These are phyloP conservation scores for Yamadazyma kitorensis DNA, from an alignment of 805 yeast genomes.

Conservation along the genomic window DNA sequence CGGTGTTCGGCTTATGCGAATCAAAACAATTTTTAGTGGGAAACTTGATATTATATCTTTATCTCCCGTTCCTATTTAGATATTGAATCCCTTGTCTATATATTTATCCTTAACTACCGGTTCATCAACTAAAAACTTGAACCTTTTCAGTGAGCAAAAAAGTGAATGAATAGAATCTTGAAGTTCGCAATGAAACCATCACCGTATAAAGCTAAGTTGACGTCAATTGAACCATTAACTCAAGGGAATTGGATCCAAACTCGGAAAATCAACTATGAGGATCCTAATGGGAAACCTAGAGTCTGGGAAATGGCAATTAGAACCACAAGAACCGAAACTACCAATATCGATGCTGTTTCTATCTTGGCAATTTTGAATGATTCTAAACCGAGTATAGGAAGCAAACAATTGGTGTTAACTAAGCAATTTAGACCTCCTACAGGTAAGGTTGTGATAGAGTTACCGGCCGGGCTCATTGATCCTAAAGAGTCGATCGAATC, in stretches of 20 bases:
- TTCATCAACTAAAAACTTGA: no score
- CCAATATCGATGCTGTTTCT: constrained; percentile 86
- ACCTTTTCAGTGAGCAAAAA: no score
- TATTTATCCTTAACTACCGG: no score
- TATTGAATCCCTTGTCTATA: no score
- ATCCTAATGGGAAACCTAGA: constrained; percentile 64
- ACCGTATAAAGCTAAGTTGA: constrained; percentile 33
- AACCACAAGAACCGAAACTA: constrained; percentile 58
- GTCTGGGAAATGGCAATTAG: constrained; percentile 93
- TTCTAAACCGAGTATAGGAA: constrained; percentile 37
- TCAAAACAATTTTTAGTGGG: no score
- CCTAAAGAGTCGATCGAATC: constrained; percentile 71
- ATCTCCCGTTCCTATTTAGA: no score
- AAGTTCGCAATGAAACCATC: constrained; percentile 20
- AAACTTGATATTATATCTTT: no score
- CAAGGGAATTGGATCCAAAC: constrained; percentile 49
- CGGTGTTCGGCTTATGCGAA: no score
- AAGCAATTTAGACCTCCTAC: constrained; percentile 95
- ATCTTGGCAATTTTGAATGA: constrained; percentile 66
- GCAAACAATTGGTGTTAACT: constrained; percentile 56
- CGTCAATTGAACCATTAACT: constrained; percentile 31
- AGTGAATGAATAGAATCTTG: constrained; percentile 1
- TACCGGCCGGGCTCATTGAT: constrained; percentile 95
- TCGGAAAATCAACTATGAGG: constrained; percentile 64
- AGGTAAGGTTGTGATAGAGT: constrained; percentile 81